Percentiles rank a stretch among this genome's conserved stretches.
Evolutionary conservation across 2,329 filamentous ascomycete species (phyloP).

Genomic region (Aspergillus unguis): DNA sequence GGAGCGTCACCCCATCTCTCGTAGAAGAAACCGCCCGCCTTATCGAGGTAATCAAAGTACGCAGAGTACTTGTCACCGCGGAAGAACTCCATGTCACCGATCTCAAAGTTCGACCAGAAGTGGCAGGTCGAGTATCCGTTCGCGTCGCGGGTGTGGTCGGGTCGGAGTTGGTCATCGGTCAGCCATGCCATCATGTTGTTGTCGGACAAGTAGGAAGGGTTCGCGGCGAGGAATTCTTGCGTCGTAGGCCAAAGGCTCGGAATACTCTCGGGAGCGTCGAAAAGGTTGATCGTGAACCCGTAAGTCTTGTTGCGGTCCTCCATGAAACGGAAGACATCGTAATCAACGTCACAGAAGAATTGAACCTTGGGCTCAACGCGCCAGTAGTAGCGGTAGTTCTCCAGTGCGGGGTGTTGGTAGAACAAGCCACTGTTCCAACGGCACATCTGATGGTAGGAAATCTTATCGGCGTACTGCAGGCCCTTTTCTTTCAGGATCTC

Average conservation of each 20-base stretch:
- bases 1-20: slow-evolving; percentile 98
- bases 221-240: slow-evolving; percentile 78
- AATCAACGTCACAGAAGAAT: slow-evolving; percentile 98
- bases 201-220: slow-evolving; percentile 74
- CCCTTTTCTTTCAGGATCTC: slow-evolving; percentile 76
- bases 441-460: slow-evolving; percentile 98
- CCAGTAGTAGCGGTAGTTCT: slow-evolving; percentile 89
- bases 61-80: slow-evolving; percentile 85
- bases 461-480: slow-evolving; percentile 84
- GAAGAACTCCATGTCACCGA: slow-evolving; percentile 91
- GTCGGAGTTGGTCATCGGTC: slow-evolving; percentile 70
- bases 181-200: slow-evolving; percentile 89
- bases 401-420: slow-evolving; percentile 89
- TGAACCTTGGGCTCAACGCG: slow-evolving; percentile 97
- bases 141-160: slow-evolving; percentile 73
- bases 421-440: slow-evolving; percentile 98
- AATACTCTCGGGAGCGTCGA: slow-evolving; percentile 84
- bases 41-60: slow-evolving; percentile 93
- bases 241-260: slow-evolving; percentile 94
- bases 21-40: slow-evolving; percentile 95
- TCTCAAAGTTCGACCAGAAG: slow-evolving; percentile 99
- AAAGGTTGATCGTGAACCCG: slow-evolving; percentile 96
- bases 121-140: slow-evolving; percentile 97
- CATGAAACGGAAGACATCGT: slow-evolving; percentile 98
- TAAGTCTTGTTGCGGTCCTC: slow-evolving; percentile 98